Base-by-base conservation (phyloP, 495 filamentous ascomycete genomes). In the Lichenothelia convexa region DNA sequence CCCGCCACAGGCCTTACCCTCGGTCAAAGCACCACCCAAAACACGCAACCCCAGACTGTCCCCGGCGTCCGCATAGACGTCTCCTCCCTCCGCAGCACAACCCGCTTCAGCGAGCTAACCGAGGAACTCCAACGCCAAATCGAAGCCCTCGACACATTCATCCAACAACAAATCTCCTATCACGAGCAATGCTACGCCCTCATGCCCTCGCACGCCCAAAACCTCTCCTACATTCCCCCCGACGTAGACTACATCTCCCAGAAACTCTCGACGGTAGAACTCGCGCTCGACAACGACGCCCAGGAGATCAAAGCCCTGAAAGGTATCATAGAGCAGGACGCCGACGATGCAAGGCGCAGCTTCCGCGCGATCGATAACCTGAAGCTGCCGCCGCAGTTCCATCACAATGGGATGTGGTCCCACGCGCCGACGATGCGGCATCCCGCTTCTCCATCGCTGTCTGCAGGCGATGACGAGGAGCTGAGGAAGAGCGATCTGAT, bases 101-200 rank as follows among this genome's bases (percentile, higher is more conserved):
- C 89, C 5, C 78, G 89, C 38, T 93, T 84, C 60, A 75, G 77
- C 52, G 87, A 93, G 59, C 73, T 91, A 26, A 70, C 80, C 30
- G 78, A 86, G 45, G 69, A 78, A 23, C 60, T 94, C n/a, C 80
- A 92, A 43, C 68, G 68, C 32, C 53, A 78, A 31, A 77, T 97
- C 30, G 70, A 78, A 35, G 49, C 52, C 9, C 70, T 92, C 41
- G 87, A 97, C 52, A 63, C 66, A 15, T 65, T 68, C 48, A 79
- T 93, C 40, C 63, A 75, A 21, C 60, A 64, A 34, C 78, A 84
- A 47, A 82, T 84, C 35, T 43, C 53, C 16, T 54, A 61, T 38
- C 67, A 68, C 44, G 57, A 66, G 13, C 59, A 75, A 33, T 62
- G 70, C 35, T 61, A 66, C 13, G 65, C 67, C n/a, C 61, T 75